These are phyloP conservation scores for Annulohypoxylon maeteangense DNA, from an alignment of 495 filamentous ascomycete genomes.

Conservation along the genomic window DNA sequence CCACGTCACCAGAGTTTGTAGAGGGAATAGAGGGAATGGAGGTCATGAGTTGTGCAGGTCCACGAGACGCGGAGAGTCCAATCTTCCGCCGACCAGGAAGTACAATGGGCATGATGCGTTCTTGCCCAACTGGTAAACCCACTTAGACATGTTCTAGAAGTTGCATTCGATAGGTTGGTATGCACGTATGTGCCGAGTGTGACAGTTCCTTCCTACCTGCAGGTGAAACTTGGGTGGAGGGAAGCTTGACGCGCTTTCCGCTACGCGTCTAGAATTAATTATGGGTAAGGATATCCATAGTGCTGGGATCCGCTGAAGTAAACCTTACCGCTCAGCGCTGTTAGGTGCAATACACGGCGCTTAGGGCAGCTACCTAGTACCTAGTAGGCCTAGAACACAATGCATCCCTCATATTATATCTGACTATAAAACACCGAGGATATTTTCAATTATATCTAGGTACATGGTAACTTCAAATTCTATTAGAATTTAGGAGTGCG, in stretches of 20 bases:
- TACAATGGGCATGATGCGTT: neutral
- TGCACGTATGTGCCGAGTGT: neutral
- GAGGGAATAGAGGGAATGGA: too few relatives aligned
- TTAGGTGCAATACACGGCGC: too few relatives aligned
- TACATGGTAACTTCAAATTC: too few relatives aligned
- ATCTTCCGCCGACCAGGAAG: neutral
- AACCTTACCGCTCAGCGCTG: neutral
- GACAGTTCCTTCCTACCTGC: slow-evolving; percentile 8
- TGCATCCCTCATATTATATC: too few relatives aligned
- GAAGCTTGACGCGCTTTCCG: slow-evolving; percentile 1
- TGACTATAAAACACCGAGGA: too few relatives aligned
- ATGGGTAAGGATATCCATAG: neutral
- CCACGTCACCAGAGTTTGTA: too few relatives aligned
- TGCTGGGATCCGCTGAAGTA: neutral
- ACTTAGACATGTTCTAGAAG: slow-evolving; percentile 6
- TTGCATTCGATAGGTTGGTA: slow-evolving; percentile 2
- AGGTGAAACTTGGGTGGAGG: neutral
- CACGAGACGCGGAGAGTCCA: too few relatives aligned
- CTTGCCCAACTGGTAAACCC: neutral
- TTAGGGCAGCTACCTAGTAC: too few relatives aligned
- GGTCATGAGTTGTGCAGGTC: too few relatives aligned
- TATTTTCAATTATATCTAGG: too few relatives aligned
- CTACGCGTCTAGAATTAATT: slow-evolving; percentile 9
- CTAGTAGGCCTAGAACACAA: too few relatives aligned
- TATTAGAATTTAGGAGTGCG: too few relatives aligned